These are phyloP conservation scores for Wickerhamiella musiphila DNA, from an alignment of 805 yeast species.

Conservation along the genomic window DNA sequence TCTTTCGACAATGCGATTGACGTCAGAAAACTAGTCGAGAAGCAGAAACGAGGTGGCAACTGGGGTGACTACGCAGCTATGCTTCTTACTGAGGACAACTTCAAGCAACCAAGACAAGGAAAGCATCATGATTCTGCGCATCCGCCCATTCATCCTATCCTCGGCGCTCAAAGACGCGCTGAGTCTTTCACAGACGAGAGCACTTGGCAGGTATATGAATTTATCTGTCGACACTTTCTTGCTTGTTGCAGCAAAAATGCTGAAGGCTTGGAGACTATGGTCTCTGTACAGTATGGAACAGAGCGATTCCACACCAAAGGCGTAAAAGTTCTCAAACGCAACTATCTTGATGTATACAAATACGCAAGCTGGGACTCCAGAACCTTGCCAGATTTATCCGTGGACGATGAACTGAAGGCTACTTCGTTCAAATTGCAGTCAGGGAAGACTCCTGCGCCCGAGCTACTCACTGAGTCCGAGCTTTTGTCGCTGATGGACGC, in stretches of 20 bases:
- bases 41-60: slow-evolving; percentile 32
- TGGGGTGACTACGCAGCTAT: slow-evolving; percentile 73
- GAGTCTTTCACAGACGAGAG: slow-evolving; percentile 25
- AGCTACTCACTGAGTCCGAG: slow-evolving; percentile 78
- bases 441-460: slow-evolving; percentile 72
- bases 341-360: slow-evolving; percentile 64
- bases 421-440: slow-evolving; percentile 39
- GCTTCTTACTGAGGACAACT: slow-evolving; percentile 28
- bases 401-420: no score
- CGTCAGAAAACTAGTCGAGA: slow-evolving; percentile 38
- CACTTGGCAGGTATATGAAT: slow-evolving; percentile 66
- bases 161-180: slow-evolving; percentile 10
- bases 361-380: slow-evolving; percentile 60
- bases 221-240: slow-evolving; percentile 65
- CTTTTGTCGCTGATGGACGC: slow-evolving; percentile 86
- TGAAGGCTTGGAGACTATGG: slow-evolving; percentile 48
- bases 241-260: slow-evolving; percentile 93
- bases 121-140: slow-evolving; percentile 85
- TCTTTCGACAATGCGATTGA: slow-evolving; percentile 65
- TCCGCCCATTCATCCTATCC: slow-evolving; percentile 92
- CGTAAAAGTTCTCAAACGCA: slow-evolving; percentile 48
- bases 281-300: slow-evolving; percentile 56
- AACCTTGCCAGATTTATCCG: slow-evolving; percentile 57
- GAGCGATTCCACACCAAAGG: slow-evolving; percentile 67
- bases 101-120: slow-evolving; percentile 61